phyloP scores from a whole-genome alignment of 306 rosid genomes.

The Prunus davidiana region DNA sequence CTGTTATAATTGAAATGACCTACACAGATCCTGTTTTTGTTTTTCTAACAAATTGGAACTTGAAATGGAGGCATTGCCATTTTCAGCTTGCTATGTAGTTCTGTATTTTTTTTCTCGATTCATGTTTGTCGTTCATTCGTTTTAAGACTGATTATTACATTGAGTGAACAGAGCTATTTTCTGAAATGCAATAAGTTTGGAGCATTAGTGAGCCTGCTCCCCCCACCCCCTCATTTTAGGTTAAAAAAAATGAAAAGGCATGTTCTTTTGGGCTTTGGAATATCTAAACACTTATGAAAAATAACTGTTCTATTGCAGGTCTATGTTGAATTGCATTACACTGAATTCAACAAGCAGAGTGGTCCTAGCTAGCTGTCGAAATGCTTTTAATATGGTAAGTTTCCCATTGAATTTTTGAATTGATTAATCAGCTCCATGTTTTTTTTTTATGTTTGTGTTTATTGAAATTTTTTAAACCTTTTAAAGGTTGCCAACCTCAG shows the following conservation, averaged over 20 bases:
- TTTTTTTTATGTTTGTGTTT: neutral
- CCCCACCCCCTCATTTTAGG: neutral
- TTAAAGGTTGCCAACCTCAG: slow-evolving; percentile 84
- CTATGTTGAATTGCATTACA: slow-evolving; percentile 93
- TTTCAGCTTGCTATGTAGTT: neutral
- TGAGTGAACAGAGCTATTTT: neutral
- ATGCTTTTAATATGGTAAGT: slow-evolving; percentile 87
- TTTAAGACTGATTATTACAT: neutral
- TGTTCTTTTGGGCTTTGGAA: slow-evolving; percentile 1
- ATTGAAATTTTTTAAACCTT: slow-evolving; percentile 1
- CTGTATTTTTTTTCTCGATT: neutral
- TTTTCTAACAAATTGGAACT: neutral
- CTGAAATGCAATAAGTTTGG: neutral
- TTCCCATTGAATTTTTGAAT: slow-evolving; percentile 19
- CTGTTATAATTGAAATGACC: neutral
- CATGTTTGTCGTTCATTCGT: neutral
- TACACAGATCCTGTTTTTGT: neutral
- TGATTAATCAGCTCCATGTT: neutral
- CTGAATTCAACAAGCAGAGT: slow-evolving; percentile 88
- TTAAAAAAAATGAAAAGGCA: neutral
- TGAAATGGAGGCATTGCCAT: neutral
- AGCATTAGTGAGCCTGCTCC: neutral
- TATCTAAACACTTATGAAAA: slow-evolving; percentile 1
- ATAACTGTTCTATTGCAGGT: slow-evolving; percentile 51
- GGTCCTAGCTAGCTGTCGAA: slow-evolving; percentile 90